Percentiles rank a stretch among this genome's conserved stretches.
Evolutionary conservation across 2,329 filamentous ascomycete genomes (phyloP).

Genomic region (Clarireedia paspali): DNA sequence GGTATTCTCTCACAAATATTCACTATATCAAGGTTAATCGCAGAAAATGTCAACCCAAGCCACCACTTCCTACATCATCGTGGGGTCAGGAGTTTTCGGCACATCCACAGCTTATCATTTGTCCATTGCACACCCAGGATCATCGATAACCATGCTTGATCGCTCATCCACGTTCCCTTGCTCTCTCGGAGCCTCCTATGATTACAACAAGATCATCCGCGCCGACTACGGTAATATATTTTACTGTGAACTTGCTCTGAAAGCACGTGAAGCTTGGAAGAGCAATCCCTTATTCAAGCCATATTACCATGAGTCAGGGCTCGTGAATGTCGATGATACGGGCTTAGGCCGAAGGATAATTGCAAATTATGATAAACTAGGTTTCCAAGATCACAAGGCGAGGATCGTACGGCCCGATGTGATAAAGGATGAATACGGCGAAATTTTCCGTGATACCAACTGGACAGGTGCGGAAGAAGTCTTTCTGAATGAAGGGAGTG

Average conservation of each 20-base stretch:
- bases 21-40: not conserved
- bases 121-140: conserved; percentile 32
- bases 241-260: conserved; percentile 41
- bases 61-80: conserved; percentile 32
- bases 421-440: conserved; percentile 34
- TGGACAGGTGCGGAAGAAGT: conserved; percentile 33
- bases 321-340: conserved; percentile 38
- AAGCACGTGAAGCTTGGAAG: conserved; percentile 42
- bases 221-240: conserved; percentile 48
- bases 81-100: conserved; percentile 46
- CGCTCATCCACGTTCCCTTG: conserved; percentile 31
- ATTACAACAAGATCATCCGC: conserved; percentile 53
- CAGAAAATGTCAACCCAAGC: not conserved
- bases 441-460: conserved; percentile 32
- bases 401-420: conserved; percentile 37
- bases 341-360: conserved; percentile 40
- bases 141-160: conserved; percentile 38
- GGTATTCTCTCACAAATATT: not conserved
- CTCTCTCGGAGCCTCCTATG: conserved; percentile 45
- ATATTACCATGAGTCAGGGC: conserved; percentile 43
- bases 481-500: conserved; percentile 43
- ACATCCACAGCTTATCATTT: conserved; percentile 43
- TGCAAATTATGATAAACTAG: conserved; percentile 35
- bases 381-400: conserved; percentile 29
- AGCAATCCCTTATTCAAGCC: conserved; percentile 38